Evolutionary conservation across 768 basidiomycete species (phyloP), one percentile per base, ranked within the genome.

Genomic region (Obba rivulosa): DNA sequence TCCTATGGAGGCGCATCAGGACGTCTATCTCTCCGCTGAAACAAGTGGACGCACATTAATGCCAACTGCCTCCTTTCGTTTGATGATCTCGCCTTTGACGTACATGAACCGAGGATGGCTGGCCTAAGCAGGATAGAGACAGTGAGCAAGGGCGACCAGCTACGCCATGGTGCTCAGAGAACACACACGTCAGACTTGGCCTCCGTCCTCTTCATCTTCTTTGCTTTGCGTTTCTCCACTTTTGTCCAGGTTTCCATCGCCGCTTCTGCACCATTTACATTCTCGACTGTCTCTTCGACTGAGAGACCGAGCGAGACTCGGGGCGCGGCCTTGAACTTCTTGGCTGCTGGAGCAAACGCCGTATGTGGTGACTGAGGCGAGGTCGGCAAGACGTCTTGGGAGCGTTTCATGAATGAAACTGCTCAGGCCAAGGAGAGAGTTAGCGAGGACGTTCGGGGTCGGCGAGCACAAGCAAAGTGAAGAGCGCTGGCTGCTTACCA

Each of bases 41-140:
- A 31, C n/a, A 24, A 10, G 20, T 11, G 24, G 20, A 1, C 85
- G 50, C 57, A 93, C 93, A 46, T 84, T 84, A 50, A 94, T 81
- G n/a, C 82, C 79, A 46, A 94, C 77, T 34, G 89, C 83, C 56
- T 84, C 77, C 31, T 78, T 81, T 46, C 87, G 69, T 62, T 78
- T 85, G 40, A 75, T 57, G 49, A 94, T 93, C 52, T 92, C 90
- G 13, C 71, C 68, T 55, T 82, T 87, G 31, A 80, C 78, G 56
- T 92, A 95, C 75, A 91, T 80, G 65, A 95, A 94, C 48, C 78
- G 68, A 0, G 91, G 87, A 34, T 76, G 74, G n/a, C 68, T 74
- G 13, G 69, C 63, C 77, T 84, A 45, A 36, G 37, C 28, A 40
- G 39, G 22, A 23, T 46, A 21, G 45, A n/a, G 4, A 46, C 20